Conservation (phyloP, 1,139 yeast species). For the Diutina scorzettiae region DNA sequence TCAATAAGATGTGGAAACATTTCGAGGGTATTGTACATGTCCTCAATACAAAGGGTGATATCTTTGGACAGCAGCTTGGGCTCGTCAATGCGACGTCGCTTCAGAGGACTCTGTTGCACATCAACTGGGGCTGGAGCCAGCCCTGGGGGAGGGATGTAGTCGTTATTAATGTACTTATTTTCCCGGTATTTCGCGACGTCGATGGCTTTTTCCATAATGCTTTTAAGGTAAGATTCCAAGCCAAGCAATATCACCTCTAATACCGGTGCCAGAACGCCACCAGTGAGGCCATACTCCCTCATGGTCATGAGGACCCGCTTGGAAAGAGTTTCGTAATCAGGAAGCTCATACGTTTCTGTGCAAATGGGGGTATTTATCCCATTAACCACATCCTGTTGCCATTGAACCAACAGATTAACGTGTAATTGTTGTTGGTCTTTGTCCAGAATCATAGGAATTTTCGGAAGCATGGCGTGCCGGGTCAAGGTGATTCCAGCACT, state of each 20-base stretch:
- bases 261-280: constrained; percentile 60
- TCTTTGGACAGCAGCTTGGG: constrained; percentile 11
- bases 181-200: constrained; percentile 57
- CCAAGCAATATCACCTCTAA: constrained; percentile 73
- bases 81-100: constrained; percentile 1
- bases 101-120: background rate
- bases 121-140: background rate
- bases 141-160: constrained; percentile 17
- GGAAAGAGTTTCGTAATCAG: constrained; percentile 63
- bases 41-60: constrained; percentile 48
- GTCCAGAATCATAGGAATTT: constrained; percentile 69
- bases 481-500: constrained; percentile 72
- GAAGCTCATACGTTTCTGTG: constrained; percentile 68
- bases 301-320: constrained; percentile 72
- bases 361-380: constrained; percentile 82
- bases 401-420: constrained; percentile 53
- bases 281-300: constrained; percentile 86
- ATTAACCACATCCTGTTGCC: constrained; percentile 90
- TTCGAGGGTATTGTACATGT: constrained; percentile 49
- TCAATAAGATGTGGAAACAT: constrained; percentile 59
- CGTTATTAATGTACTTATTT: constrained; percentile 39
- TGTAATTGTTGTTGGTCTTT: constrained; percentile 38
- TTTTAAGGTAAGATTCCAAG: constrained; percentile 65
- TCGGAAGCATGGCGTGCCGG: constrained; percentile 76
- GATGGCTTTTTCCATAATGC: constrained; percentile 61